Conservation (phyloP, 345 rosid genomes). For the Litchi chinensis region DNA sequence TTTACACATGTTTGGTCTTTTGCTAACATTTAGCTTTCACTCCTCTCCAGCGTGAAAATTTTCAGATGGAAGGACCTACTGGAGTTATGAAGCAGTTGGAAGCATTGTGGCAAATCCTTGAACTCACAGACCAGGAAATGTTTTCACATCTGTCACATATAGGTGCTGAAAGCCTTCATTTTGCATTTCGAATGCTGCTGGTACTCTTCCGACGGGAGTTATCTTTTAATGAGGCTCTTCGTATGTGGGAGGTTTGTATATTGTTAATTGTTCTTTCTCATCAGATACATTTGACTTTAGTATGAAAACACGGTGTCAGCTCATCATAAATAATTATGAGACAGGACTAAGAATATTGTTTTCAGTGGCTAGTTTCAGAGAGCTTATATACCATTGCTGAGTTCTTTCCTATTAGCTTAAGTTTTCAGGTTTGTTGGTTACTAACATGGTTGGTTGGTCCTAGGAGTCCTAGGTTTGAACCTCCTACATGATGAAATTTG, state of each 20-base stretch:
- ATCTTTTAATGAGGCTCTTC: conserved; percentile 77
- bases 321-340: background rate
- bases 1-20: conserved; percentile 23
- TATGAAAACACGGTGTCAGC: background rate
- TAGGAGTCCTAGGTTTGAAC: too few relatives aligned
- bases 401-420: too few relatives aligned
- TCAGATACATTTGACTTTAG: background rate
- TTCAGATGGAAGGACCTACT: conserved; percentile 89
- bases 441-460: too few relatives aligned
- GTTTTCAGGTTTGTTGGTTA: too few relatives aligned
- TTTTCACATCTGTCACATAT: conserved; percentile 73
- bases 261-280: background rate
- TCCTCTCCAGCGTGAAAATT: conserved; percentile 72
- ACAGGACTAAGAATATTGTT: background rate
- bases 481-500: too few relatives aligned
- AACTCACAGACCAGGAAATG: conserved; percentile 79
- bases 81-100: conserved; percentile 91
- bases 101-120: conserved; percentile 81
- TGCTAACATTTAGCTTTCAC: conserved; percentile 24
- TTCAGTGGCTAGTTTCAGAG: background rate
- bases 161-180: conserved; percentile 97
- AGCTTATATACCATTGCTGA: too few relatives aligned
- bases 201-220: conserved; percentile 86
- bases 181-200: conserved; percentile 91
- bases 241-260: conserved; percentile 91